Conservation (phyloP, 208 protist genomes). For the Spongospora subterranea region DNA sequence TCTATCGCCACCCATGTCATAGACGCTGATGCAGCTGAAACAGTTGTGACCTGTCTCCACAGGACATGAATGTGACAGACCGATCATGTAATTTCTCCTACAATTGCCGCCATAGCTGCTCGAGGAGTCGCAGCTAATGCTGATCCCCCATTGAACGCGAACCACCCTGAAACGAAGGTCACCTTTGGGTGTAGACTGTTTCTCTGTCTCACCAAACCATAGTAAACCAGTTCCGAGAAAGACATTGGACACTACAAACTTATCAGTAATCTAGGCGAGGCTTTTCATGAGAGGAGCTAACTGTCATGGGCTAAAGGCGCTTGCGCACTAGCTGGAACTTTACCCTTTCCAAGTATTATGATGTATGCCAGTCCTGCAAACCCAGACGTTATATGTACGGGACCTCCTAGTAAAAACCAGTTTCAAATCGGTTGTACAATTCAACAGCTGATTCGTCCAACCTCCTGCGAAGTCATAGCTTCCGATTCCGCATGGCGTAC, state of each 20-base stretch:
- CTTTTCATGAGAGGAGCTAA: not conserved
- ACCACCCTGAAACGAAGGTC: not conserved
- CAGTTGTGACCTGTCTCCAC: constrained; percentile 13
- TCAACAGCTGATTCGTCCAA: not conserved
- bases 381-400: constrained; percentile 21
- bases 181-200: not conserved
- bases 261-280: not conserved
- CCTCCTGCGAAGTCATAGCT: constrained; percentile 48
- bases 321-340: not conserved
- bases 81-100: not conserved
- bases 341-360: not conserved
- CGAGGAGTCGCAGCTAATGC: constrained; percentile 28
- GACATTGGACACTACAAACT: constrained; percentile 6
- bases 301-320: not conserved
- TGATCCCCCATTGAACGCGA: constrained; percentile 36
- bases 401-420: not conserved
- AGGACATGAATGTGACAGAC: not conserved
- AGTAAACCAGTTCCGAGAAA: constrained; percentile 42
- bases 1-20: constrained; percentile 42
- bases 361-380: constrained; percentile 42
- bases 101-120: constrained; percentile 19
- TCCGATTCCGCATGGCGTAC: constrained; percentile 7
- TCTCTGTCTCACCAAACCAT: not conserved
- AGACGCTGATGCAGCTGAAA: not conserved
- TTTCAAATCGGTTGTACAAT: not conserved